phyloP scores from a whole-genome alignment of 73 alveolate species.

The Paramecium sexaurelia region DNA sequence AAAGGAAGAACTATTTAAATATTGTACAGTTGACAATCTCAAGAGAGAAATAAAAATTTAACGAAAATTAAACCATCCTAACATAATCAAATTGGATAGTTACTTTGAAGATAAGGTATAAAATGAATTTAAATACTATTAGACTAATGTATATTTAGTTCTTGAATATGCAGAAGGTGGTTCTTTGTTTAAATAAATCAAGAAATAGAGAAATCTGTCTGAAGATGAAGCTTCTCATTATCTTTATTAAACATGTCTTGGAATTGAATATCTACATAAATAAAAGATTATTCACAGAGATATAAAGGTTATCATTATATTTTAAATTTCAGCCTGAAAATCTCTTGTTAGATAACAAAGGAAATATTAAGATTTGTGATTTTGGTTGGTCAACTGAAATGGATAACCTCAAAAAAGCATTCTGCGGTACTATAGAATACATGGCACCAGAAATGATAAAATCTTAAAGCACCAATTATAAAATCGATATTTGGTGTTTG shows the following conservation, averaged over 20 bases:
- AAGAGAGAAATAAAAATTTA: constrained; percentile 76
- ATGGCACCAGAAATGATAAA: constrained; percentile 79
- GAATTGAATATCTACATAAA: constrained; percentile 61
- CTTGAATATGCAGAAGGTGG: constrained; percentile 82
- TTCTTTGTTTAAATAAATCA: constrained; percentile 70
- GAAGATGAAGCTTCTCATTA: constrained; percentile 68
- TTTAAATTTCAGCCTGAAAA: constrained; percentile 61
- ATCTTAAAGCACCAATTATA: constrained; percentile 46
- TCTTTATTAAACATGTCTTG: constrained; percentile 54
- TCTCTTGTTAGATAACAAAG: constrained; percentile 71
- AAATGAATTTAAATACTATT: neutral
- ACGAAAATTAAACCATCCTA: constrained; percentile 75
- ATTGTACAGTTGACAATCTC: constrained; percentile 35
- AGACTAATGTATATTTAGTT: constrained; percentile 70
- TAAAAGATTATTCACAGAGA: constrained; percentile 68
- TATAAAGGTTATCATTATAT: neutral
- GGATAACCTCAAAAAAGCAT: constrained; percentile 55
- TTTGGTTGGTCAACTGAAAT: constrained; percentile 87
- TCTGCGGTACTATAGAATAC: constrained; percentile 80
- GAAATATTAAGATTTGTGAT: constrained; percentile 76
- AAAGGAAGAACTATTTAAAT: constrained; percentile 45
- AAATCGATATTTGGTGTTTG: constrained; percentile 69
- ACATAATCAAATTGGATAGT: constrained; percentile 75
- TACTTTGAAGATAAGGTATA: constrained; percentile 76
- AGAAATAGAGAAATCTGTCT: constrained; percentile 58